These are phyloP conservation scores for Pelargonium fulgidum DNA, from an alignment of 441 rosid genomes.

Conservation along the genomic window DNA sequence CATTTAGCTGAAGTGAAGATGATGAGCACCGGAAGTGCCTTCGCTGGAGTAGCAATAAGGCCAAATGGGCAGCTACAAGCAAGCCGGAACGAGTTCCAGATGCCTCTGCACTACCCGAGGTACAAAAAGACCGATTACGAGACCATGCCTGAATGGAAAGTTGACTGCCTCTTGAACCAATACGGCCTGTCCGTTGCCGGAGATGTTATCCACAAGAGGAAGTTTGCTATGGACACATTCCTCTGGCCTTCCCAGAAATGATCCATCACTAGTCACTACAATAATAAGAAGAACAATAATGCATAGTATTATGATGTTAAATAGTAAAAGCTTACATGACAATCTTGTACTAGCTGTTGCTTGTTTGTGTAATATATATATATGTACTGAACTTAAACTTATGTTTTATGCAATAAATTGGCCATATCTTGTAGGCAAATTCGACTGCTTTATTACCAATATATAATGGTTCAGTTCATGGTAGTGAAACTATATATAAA, in stretches of 20 bases:
- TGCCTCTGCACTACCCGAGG: slow-evolving; percentile 56
- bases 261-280: neutral
- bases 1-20: slow-evolving; percentile 1
- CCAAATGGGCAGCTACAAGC: slow-evolving; percentile 20
- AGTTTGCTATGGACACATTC: slow-evolving; percentile 59
- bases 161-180: slow-evolving; percentile 44
- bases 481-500: too few species aligned
- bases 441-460: too few species aligned
- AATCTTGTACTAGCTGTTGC: neutral
- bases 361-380: neutral
- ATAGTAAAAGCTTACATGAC: neutral
- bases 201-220: slow-evolving; percentile 44
- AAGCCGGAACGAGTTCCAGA: slow-evolving; percentile 33
- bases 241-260: slow-evolving; percentile 43
- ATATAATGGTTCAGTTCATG: too few species aligned
- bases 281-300: neutral
- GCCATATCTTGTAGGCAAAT: too few species aligned
- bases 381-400: neutral
- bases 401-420: neutral
- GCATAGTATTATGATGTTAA: neutral
- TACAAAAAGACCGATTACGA: slow-evolving; percentile 38
- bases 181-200: slow-evolving; percentile 46
- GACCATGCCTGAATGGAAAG: slow-evolving; percentile 53
- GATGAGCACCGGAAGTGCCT: slow-evolving; percentile 23
- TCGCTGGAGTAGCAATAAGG: slow-evolving; percentile 14